Percentiles rank a stretch among this genome's conserved stretches.
Evolutionary conservation across 1,139 yeast genomes (phyloP).

Genomic region (Suhomyces bolitotheri): DNA sequence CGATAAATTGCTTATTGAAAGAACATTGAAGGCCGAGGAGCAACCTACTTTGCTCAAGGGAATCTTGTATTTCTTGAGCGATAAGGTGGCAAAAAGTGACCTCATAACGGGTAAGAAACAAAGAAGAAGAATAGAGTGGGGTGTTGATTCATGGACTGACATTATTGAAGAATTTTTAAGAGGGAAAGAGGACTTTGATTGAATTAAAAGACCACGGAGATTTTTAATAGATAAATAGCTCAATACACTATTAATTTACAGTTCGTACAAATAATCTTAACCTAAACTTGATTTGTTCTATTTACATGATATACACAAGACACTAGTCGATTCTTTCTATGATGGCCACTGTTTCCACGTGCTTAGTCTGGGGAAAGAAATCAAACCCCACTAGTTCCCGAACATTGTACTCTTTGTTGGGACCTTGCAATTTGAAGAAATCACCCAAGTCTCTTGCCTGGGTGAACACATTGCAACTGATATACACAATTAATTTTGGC

Average conservation of each 20-base stretch:
- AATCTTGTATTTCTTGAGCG: constrained; percentile 64
- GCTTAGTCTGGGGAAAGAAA: constrained; percentile 52
- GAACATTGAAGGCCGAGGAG: constrained; percentile 62
- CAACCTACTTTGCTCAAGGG: constrained; percentile 69
- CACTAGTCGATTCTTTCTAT: constrained; percentile 23
- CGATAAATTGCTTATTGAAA: constrained; percentile 54
- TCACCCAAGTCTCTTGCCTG: constrained; percentile 46
- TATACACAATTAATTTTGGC: constrained; percentile 41
- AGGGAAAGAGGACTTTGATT: constrained; percentile 13
- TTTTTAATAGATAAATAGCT: too few relatives aligned
- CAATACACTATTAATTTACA: too few relatives aligned
- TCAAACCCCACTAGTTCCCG: constrained; percentile 43
- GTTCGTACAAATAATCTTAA: too few relatives aligned
- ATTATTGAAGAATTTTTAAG: constrained; percentile 51
- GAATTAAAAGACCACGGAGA: background rate
- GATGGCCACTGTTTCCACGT: constrained; percentile 46
- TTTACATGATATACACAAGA: constrained; percentile 6
- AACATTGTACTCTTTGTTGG: constrained; percentile 26
- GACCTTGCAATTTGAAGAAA: constrained; percentile 27
- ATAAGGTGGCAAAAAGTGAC: constrained; percentile 51
- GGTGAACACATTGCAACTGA: constrained; percentile 49
- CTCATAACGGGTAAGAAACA: constrained; percentile 62
- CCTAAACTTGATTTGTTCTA: too few relatives aligned
- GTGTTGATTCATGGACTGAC: constrained; percentile 54
- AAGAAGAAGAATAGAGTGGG: constrained; percentile 69